These are phyloP conservation scores for Trametes hirsuta DNA, from an alignment of 1,284 basidiomycete species.

Conservation along the genomic window DNA sequence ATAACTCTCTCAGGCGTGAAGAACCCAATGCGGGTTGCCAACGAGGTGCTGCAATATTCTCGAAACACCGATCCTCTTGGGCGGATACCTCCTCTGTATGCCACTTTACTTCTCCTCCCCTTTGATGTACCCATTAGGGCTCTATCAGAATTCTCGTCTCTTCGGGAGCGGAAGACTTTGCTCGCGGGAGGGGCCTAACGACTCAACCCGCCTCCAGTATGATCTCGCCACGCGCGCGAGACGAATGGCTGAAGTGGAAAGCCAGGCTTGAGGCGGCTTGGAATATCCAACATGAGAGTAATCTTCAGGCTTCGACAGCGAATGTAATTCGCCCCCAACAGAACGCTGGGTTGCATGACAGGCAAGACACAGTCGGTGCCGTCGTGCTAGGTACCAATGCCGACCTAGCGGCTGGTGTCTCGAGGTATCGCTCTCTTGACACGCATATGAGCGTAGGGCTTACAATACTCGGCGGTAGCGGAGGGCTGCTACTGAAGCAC, in stretches of 20 bases:
- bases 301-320: not conserved
- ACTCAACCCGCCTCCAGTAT: constrained; percentile 46
- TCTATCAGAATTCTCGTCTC: constrained; percentile 49
- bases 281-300: not conserved
- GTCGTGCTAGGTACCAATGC: constrained; percentile 51
- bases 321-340: not conserved
- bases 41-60: constrained; percentile 56
- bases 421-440: constrained; percentile 49
- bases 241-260: constrained; percentile 69
- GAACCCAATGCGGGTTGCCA: constrained; percentile 67
- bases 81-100: constrained; percentile 69
- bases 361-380: constrained; percentile 80
- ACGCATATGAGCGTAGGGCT: not conserved
- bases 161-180: constrained; percentile 57
- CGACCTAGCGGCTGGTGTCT: constrained; percentile 69
- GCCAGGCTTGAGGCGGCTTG: constrained; percentile 37
- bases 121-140: not conserved
- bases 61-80: constrained; percentile 54
- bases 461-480: constrained; percentile 44
- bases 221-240: constrained; percentile 49
- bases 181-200: constrained; percentile 34
- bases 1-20: constrained; percentile 50
- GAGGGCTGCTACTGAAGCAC: constrained; percentile 72
- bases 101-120: no score
- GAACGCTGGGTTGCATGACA: constrained; percentile 31